These are phyloP conservation scores for Castanopsis chinensis DNA, from an alignment of 306 rosid genomes.

Conservation along the genomic window DNA sequence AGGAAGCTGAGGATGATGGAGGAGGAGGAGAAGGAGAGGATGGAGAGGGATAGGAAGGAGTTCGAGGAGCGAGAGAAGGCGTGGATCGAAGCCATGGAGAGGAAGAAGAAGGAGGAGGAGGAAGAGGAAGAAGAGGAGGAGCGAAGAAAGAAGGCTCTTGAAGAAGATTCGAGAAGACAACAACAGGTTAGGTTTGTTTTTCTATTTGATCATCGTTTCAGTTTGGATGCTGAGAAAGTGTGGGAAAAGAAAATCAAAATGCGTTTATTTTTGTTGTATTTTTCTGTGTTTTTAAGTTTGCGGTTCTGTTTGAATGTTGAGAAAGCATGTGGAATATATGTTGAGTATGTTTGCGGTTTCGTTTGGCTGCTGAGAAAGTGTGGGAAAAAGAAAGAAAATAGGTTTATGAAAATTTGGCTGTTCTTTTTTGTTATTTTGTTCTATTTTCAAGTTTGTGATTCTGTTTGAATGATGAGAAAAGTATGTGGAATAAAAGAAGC, in stretches of 20 bases:
- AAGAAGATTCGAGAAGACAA: slow-evolving; percentile 27
- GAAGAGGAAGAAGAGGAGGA: slow-evolving; percentile 40
- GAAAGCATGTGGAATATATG: no score
- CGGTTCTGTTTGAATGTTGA: no score
- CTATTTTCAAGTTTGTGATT: no score
- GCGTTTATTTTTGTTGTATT: background rate
- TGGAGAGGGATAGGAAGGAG: slow-evolving; percentile 46
- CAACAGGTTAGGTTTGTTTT: slow-evolving; percentile 30
- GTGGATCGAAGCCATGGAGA: slow-evolving; percentile 59
- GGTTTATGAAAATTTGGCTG: background rate
- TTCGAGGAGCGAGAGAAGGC: slow-evolving; percentile 74
- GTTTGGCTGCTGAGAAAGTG: slow-evolving; percentile 16
- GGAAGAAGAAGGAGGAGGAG: slow-evolving; percentile 31
- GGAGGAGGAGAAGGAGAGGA: slow-evolving; percentile 63
- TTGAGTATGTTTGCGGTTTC: background rate
- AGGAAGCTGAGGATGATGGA: slow-evolving; percentile 34
- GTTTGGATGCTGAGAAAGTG: slow-evolving; percentile 16
- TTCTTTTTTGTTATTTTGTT: background rate
- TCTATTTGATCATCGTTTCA: background rate
- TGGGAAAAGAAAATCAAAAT: background rate
- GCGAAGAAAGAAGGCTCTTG: slow-evolving; percentile 37
- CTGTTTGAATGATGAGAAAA: no score
- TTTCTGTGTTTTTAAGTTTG: no score
- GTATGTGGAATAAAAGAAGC: no score
- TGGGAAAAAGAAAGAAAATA: background rate